These are phyloP conservation scores for Fallopia convolvulus DNA, from an alignment of 148 eudicot genomes.

Conservation along the genomic window DNA sequence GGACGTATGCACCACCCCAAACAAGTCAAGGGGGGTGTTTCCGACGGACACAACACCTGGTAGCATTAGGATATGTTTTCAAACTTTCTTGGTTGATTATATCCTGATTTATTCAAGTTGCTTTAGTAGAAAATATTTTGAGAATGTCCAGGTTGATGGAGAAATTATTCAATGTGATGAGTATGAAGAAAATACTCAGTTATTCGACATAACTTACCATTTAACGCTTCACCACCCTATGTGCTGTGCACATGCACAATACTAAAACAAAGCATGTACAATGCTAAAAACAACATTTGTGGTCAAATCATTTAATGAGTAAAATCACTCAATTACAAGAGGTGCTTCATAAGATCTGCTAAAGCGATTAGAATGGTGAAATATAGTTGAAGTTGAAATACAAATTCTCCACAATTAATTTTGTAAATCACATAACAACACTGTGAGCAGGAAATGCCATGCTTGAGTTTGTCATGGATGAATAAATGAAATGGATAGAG, in stretches of 20 bases:
- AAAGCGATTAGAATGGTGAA: neutral
- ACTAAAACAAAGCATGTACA: neutral
- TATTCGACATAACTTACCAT: slow-evolving; percentile 37
- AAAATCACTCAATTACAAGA: neutral
- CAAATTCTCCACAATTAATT: neutral
- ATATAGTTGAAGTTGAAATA: neutral
- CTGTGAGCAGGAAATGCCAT: too few species aligned
- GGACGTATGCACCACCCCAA: too few species aligned
- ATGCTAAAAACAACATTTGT: neutral
- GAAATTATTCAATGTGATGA: neutral
- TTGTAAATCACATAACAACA: neutral
- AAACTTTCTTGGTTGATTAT: neutral
- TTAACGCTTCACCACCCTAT: slow-evolving; percentile 59
- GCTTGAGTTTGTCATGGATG: neutral
- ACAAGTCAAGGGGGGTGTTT: too few species aligned
- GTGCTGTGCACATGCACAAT: neutral
- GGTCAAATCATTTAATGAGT: neutral
- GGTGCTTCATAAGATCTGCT: neutral
- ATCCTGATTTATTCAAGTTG: neutral
- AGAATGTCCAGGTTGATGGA: neutral
- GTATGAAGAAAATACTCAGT: neutral
- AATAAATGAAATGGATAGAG: neutral
- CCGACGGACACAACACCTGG: too few species aligned
- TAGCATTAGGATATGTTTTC: neutral
- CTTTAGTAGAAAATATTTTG: neutral